A percentile compares a stretch with the other conserved stretches of the same genome.
Evolutionary conservation across 2,329 filamentous ascomycete species (phyloP).

Genomic region (Fusarium burgessii): DNA sequence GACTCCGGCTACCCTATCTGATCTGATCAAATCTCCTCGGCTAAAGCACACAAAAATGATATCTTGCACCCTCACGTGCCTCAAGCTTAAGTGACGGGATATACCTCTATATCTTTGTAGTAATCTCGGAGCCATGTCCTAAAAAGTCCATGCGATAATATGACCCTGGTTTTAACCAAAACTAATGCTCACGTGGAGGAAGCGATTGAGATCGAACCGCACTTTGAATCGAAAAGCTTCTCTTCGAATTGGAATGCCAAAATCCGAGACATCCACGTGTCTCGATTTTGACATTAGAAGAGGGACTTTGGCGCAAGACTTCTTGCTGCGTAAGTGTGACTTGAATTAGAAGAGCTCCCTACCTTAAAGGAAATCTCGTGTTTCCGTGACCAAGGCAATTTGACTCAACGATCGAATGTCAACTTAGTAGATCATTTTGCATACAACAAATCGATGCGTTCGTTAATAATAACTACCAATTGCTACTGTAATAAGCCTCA

Average conservation of each 20-base stretch:
- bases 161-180: conserved; percentile 11
- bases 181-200: not conserved
- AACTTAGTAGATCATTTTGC: not conserved
- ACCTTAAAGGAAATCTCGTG: not conserved
- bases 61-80: conserved; percentile 15
- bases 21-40: conserved; percentile 9
- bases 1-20: not conserved
- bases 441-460: not conserved
- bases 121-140: conserved; percentile 35
- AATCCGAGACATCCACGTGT: conserved; percentile 8
- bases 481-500: not conserved
- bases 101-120: not conserved
- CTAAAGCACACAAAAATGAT: conserved; percentile 1
- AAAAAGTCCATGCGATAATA: conserved; percentile 27
- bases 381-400: not conserved
- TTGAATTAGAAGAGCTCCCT: not conserved
- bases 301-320: not conserved
- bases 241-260: conserved; percentile 9
- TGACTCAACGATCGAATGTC: not conserved
- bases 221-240: conserved; percentile 14
- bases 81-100: conserved; percentile 20
- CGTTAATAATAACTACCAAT: not conserved
- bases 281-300: not conserved
- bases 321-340: not conserved
- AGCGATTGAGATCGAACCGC: not conserved